Percentiles rank a stretch among this genome's conserved stretches.
These are phyloP conservation scores for Macrolepiota albuminosa DNA, from an alignment of 768 basidiomycete species.

Conservation along the genomic window DNA sequence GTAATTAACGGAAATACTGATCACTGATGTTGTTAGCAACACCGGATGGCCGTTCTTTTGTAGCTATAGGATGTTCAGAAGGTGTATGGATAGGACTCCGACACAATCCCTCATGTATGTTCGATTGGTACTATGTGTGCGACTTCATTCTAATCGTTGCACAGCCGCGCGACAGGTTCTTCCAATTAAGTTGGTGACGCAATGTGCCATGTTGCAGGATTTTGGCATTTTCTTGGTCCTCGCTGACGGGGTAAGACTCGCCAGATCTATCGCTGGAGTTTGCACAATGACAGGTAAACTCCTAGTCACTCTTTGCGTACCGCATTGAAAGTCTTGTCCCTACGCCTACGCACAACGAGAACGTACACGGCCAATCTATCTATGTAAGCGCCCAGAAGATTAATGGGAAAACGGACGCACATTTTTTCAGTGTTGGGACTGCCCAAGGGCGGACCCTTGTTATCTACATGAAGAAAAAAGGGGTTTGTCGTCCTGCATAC, in stretches of 20 bases:
- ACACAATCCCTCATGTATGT: slow-evolving; percentile 77
- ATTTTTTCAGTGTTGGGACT: slow-evolving; percentile 92
- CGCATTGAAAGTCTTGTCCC: slow-evolving; percentile 83
- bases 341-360: slow-evolving; percentile 40
- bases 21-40: slow-evolving; percentile 50
- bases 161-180: slow-evolving; percentile 87
- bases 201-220: slow-evolving; percentile 92
- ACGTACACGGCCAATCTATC: slow-evolving; percentile 43
- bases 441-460: slow-evolving; percentile 84
- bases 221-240: slow-evolving; percentile 95
- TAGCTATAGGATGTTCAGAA: slow-evolving; percentile 91
- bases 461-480: slow-evolving; percentile 94
- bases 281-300: background rate
- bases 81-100: slow-evolving; percentile 97
- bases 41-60: slow-evolving; percentile 74
- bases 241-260: slow-evolving; percentile 68
- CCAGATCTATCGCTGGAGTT: background rate
- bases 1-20: background rate
- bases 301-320: slow-evolving; percentile 81
- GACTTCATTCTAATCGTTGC: background rate
- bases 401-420: slow-evolving; percentile 84
- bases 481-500: slow-evolving; percentile 30
- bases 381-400: slow-evolving; percentile 83
- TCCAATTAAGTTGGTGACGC: slow-evolving; percentile 89
- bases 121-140: background rate